Conservation (phyloP, 108 stramenopile genomes). For the Stephanodiscus minutulus region DNA sequence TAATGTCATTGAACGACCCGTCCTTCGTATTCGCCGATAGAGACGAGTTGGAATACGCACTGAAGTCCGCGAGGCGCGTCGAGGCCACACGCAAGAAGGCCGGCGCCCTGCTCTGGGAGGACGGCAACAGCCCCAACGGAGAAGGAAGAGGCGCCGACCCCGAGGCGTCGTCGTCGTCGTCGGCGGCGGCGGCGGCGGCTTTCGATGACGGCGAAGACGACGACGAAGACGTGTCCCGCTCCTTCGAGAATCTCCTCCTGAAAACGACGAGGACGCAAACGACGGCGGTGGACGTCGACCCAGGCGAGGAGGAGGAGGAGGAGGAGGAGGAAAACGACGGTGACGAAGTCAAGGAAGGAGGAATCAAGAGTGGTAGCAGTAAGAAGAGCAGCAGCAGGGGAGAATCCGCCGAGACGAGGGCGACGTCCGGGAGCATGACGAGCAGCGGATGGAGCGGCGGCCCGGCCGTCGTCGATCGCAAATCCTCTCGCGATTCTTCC, state of each 20-base stretch:
- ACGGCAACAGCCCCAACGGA: no score
- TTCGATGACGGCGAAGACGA: slow-evolving; percentile 1
- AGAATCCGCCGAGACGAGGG: not conserved
- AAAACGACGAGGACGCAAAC: not conserved
- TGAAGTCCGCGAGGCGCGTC: slow-evolving; percentile 12
- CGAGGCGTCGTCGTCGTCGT: not conserved
- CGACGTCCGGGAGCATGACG: not conserved
- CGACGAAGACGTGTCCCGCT: not conserved
- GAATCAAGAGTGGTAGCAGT: no score
- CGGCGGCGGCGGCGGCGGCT: not conserved
- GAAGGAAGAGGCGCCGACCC: not conserved
- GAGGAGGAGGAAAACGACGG: not conserved
- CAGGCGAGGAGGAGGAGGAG: slow-evolving; percentile 3
- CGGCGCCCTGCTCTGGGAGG: no score
- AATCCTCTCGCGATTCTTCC: no score
- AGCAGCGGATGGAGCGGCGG: not conserved
- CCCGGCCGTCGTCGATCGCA: not conserved
- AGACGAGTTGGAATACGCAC: slow-evolving; percentile 30
- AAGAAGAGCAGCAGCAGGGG: no score
- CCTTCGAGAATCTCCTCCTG: not conserved
- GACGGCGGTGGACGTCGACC: not conserved
- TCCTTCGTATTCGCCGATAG: slow-evolving; percentile 41
- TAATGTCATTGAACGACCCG: slow-evolving; percentile 21
- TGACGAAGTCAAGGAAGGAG: no score
- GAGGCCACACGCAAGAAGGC: not conserved